phyloP scores from a whole-genome alignment of 352 stramenopile species.

The Phytophthora citrophthora region DNA sequence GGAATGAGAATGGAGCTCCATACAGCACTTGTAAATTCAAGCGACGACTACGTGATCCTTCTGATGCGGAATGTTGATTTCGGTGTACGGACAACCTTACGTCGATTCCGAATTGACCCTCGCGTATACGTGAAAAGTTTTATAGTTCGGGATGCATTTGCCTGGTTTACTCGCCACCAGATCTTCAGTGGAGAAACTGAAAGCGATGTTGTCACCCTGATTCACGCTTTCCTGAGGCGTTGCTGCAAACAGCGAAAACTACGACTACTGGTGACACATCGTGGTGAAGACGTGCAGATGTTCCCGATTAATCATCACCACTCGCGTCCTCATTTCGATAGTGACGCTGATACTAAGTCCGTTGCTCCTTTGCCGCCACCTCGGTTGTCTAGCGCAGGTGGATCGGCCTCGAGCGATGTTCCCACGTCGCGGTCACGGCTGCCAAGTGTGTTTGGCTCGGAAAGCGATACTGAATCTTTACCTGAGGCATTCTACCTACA shows the following conservation, averaged over 20 bases:
- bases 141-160: conserved; percentile 70
- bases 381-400: conserved; percentile 15
- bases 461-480: conserved; percentile 17
- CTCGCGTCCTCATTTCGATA: conserved; percentile 2
- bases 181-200: conserved; percentile 47
- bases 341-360: conserved; percentile 7
- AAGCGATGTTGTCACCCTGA: conserved; percentile 32
- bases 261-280: conserved; percentile 66
- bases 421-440: conserved; percentile 5
- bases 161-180: conserved; percentile 56
- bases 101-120: conserved; percentile 76
- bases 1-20: conserved; percentile 63
- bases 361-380: conserved; percentile 4
- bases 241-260: conserved; percentile 82
- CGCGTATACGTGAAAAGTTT: conserved; percentile 80
- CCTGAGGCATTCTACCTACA: conserved; percentile 43
- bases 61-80: conserved; percentile 67
- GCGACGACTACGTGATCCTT: conserved; percentile 80
- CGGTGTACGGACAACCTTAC: conserved; percentile 51
- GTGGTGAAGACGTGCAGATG: conserved; percentile 56
- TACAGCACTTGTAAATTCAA: conserved; percentile 45
- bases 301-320: conserved; percentile 43
- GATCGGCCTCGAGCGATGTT: conserved; percentile 14
- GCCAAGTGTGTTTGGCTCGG: conserved; percentile 15
- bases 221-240: conserved; percentile 65